phyloP scores from a whole-genome alignment of 176 grass and related monocot genomes.

The Phoenix dactylifera region DNA sequence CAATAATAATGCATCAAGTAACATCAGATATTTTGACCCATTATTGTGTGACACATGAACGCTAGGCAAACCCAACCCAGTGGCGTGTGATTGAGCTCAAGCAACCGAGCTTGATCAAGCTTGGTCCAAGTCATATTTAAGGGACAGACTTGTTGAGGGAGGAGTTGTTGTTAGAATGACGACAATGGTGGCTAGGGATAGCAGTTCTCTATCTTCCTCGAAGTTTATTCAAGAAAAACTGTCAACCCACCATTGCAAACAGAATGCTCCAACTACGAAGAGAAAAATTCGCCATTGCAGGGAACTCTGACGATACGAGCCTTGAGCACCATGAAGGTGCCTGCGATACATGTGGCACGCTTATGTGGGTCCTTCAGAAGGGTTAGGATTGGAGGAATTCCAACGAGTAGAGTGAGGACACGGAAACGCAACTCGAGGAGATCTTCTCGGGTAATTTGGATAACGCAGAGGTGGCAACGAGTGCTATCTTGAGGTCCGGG shows the following conservation, averaged over 20 bases:
- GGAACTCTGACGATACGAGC: neutral
- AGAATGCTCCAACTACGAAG: neutral
- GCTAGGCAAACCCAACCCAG: too few species aligned
- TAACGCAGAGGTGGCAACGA: too few species aligned
- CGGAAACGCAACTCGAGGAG: constrained; percentile 11
- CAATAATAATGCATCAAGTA: too few species aligned
- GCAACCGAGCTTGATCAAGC: too few species aligned
- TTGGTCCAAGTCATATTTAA: too few species aligned
- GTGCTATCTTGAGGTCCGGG: too few species aligned
- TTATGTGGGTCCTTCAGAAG: constrained; percentile 1
- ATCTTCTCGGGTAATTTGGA: constrained; percentile 11
- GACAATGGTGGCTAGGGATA: constrained; percentile 4
- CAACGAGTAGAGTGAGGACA: constrained; percentile 1
- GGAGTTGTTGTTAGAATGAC: constrained; percentile 10
- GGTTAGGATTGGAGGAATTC: constrained; percentile 6
- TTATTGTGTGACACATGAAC: too few species aligned
- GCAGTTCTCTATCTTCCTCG: neutral
- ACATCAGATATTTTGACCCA: too few species aligned
- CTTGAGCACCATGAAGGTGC: neutral
- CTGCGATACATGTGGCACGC: constrained; percentile 1
- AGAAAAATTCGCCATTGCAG: neutral
- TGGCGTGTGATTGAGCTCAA: too few species aligned
- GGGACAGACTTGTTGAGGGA: constrained; percentile 10
- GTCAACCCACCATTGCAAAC: neutral
- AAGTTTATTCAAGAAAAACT: neutral